These are phyloP conservation scores for Wickerhamomyces rabaulensis DNA, from an alignment of 805 yeast species.

Conservation along the genomic window DNA sequence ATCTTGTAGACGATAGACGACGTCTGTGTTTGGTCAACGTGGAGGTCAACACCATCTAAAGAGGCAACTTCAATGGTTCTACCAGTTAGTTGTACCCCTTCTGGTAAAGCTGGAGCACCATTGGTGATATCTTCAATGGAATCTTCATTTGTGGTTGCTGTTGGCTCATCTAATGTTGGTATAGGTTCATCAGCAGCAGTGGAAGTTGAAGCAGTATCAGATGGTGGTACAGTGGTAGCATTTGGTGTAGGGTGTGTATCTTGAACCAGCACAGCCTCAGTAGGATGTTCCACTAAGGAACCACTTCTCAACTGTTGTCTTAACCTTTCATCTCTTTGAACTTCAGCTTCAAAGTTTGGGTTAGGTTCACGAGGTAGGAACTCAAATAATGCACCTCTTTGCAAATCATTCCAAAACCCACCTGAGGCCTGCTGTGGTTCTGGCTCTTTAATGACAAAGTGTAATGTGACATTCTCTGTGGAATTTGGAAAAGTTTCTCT, in stretches of 20 bases:
- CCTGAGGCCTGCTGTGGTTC: conserved; percentile 6
- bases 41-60: conserved; percentile 20
- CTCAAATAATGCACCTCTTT: conserved; percentile 23
- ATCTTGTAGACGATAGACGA: conserved; percentile 10
- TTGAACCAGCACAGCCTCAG: conserved; percentile 3
- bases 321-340: conserved; percentile 20
- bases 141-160: neutral
- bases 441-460: conserved; percentile 19
- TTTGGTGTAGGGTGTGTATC: neutral
- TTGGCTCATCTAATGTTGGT: too few species aligned
- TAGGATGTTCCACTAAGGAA: neutral
- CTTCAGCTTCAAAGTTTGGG: conserved; percentile 21
- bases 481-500: conserved; percentile 9
- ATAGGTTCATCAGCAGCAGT: too few species aligned
- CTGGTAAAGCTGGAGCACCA: conserved; percentile 2
- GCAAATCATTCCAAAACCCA: conserved; percentile 26
- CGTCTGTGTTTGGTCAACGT: conserved; percentile 14
- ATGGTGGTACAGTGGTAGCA: neutral
- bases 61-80: conserved; percentile 15
- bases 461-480: conserved; percentile 9
- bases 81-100: conserved; percentile 19
- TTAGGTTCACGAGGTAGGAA: conserved; percentile 27
- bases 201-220: neutral
- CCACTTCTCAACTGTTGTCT: conserved; percentile 17
- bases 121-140: neutral